phyloP scores from a whole-genome alignment of 345 rosid genomes.

The Bruguiera gymnorhiza region DNA sequence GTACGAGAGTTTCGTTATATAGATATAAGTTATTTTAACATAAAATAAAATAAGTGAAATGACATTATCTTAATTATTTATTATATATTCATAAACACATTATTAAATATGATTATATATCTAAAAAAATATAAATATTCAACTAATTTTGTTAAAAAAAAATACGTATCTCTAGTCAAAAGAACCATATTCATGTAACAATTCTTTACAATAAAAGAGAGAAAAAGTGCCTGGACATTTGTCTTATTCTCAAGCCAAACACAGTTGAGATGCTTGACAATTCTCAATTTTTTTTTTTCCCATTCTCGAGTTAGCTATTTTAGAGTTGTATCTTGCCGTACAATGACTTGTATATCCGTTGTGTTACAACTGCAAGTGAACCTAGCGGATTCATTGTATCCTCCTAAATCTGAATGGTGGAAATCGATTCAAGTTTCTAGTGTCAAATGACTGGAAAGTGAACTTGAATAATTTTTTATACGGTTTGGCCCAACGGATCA shows the following conservation, averaged over 20 bases:
- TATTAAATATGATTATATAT: no score
- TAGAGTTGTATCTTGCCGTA: background rate
- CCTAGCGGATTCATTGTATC: background rate
- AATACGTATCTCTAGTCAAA: no score
- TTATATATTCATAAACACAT: no score
- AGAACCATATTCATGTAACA: no score
- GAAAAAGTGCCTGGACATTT: background rate
- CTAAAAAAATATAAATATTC: no score
- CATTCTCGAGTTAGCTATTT: background rate
- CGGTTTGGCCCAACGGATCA: constrained; percentile 21
- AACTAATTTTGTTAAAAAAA: no score
- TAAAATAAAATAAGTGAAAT: no score
- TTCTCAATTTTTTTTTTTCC: background rate
- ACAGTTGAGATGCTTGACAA: background rate
- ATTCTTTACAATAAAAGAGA: background rate
- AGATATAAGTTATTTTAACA: no score
- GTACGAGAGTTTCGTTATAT: no score
- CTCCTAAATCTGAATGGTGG: constrained; percentile 23
- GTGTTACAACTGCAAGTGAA: background rate
- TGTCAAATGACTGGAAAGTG: constrained; percentile 33
- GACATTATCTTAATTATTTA: no score
- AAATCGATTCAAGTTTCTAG: constrained; percentile 22
- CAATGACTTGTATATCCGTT: constrained; percentile 10
- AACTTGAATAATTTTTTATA: constrained; percentile 5
- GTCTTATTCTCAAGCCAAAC: background rate